Evolutionary conservation across 2,329 filamentous ascomycete genomes (phyloP).

Genomic region (Cladophialophora bantiana): DNA sequence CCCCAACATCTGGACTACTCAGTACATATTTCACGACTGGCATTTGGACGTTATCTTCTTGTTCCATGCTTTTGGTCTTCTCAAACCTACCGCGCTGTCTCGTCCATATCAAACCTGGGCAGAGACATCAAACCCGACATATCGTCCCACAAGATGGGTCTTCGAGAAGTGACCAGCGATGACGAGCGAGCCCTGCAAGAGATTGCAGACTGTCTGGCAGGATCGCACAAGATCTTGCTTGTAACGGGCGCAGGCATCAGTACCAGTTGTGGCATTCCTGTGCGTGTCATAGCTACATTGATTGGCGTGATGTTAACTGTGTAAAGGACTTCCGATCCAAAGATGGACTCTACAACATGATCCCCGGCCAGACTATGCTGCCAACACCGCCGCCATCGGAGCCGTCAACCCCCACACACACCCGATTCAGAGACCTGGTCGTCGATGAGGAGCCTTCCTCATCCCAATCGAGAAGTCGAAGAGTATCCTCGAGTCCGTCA

Average conservation of each 20-base stretch:
- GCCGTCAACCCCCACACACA: constrained; percentile 37
- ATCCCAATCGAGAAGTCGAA: constrained; percentile 51
- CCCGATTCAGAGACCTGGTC: constrained; percentile 47
- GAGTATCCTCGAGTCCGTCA: constrained; percentile 42
- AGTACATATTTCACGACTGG: constrained; percentile 3
- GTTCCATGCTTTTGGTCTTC: neutral
- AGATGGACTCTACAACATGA: constrained; percentile 74
- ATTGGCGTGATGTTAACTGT: constrained; percentile 12
- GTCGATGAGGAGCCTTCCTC: constrained; percentile 55
- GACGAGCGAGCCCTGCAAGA: constrained; percentile 65
- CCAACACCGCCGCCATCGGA: constrained; percentile 37
- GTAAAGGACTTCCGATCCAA: constrained; percentile 48
- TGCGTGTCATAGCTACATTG: constrained; percentile 50
- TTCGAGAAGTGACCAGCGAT: constrained; percentile 45
- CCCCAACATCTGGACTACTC: neutral
- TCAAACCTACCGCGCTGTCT: neutral
- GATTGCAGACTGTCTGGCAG: constrained; percentile 69
- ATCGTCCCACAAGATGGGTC: constrained; percentile 38
- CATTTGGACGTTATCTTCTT: neutral
- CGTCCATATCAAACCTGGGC: neutral
- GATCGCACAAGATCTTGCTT: constrained; percentile 73
- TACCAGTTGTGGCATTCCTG: constrained; percentile 77
- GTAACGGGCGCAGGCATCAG: constrained; percentile 77
- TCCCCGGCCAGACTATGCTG: constrained; percentile 63
- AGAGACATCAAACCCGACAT: neutral